These are phyloP conservation scores for Melaleuca alternifolia DNA, from an alignment of 345 rosid species.

Conservation along the genomic window DNA sequence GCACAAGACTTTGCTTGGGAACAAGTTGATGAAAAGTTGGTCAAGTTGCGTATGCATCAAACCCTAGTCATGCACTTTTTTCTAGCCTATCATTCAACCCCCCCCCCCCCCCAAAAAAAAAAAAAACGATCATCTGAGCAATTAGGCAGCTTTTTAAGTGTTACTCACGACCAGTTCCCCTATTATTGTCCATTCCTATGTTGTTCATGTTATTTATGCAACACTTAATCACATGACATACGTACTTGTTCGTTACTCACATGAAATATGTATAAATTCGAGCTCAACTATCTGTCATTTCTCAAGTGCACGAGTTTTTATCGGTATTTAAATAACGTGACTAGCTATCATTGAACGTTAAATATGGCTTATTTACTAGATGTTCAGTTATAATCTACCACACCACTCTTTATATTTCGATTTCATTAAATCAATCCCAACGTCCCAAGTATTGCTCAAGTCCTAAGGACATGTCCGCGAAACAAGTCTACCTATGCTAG, in stretches of 20 bases:
- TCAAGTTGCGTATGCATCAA: background rate
- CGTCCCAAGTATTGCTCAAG: background rate
- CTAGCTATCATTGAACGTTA: rapidly evolving
- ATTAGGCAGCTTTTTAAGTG: background rate
- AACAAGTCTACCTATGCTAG: background rate
- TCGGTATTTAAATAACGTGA: background rate
- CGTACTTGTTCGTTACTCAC: background rate
- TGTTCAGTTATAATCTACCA: background rate
- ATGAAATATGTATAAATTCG: no score
- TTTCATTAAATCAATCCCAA: background rate
- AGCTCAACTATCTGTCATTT: background rate
- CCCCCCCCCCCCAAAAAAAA: background rate
- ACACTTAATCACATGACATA: background rate
- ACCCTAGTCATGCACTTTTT: background rate
- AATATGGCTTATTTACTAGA: background rate
- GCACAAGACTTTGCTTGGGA: background rate
- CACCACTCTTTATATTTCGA: background rate
- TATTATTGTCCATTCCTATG: background rate
- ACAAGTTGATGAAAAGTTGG: background rate
- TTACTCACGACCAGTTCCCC: background rate
- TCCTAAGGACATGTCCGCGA: background rate
- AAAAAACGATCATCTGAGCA: background rate
- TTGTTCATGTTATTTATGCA: background rate
- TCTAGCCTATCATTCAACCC: background rate
- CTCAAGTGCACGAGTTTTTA: background rate